Conservation (phyloP, 306 rosid species). For the Acacia crassicarpa region DNA sequence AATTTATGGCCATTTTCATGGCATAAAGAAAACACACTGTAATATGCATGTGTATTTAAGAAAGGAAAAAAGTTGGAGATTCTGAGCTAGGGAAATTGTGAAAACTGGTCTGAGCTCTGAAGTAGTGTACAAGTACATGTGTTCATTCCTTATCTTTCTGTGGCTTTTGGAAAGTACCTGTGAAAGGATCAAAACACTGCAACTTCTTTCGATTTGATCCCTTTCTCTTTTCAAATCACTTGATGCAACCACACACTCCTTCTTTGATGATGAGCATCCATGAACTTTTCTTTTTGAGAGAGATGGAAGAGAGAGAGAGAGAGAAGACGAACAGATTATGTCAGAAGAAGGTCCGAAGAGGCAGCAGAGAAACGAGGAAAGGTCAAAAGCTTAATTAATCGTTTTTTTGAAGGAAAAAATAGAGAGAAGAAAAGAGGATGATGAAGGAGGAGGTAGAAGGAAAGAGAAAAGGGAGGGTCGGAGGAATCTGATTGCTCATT, state of each 20-base stretch:
- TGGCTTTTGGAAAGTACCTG: conserved; percentile 65
- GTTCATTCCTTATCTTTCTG: conserved; percentile 18
- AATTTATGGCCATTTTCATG: conserved; percentile 30
- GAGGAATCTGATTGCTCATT: conserved; percentile 65
- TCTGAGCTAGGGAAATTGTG: conserved; percentile 32
- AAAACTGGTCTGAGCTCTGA: not conserved
- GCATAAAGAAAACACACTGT: not conserved
- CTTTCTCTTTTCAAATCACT: conserved; percentile 57
- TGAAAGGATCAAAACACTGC: conserved; percentile 59
- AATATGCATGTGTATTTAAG: no score
- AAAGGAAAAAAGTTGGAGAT: not conserved
- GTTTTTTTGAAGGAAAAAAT: conserved; percentile 15
- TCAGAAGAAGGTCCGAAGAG: conserved; percentile 67
- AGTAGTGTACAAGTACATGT: conserved; percentile 1
- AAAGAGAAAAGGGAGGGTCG: not conserved
- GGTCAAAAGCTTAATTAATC: conserved; percentile 54
- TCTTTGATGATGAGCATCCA: conserved; percentile 45
- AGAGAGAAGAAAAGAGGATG: conserved; percentile 32
- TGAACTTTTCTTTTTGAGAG: conserved; percentile 31
- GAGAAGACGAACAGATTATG: conserved; percentile 39
- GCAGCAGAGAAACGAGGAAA: conserved; percentile 81
- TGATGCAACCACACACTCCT: conserved; percentile 45
- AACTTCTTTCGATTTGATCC: conserved; percentile 72
- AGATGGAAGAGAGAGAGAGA: conserved; percentile 23
- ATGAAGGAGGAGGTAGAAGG: conserved; percentile 30